A percentile compares a stretch with the other conserved stretches of the same genome.
These are phyloP conservation scores for Lophiotrema nucula DNA, from an alignment of 495 filamentous ascomycete species.

Conservation along the genomic window DNA sequence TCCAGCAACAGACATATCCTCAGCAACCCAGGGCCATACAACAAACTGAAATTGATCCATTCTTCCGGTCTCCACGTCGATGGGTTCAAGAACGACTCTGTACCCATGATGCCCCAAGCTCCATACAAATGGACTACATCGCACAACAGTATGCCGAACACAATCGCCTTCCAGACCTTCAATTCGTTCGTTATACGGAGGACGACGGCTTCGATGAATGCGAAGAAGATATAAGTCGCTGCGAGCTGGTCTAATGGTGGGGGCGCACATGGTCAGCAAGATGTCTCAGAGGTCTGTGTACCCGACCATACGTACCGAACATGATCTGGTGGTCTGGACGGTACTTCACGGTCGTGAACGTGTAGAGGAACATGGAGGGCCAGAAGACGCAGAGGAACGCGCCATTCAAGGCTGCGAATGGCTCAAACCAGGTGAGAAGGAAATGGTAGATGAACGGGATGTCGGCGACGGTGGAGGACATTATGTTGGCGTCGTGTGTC, in stretches of 20 bases:
- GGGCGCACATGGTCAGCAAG: too few relatives aligned
- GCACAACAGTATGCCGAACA: slow-evolving; percentile 37
- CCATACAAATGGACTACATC: slow-evolving; percentile 37
- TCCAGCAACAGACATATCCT: slow-evolving; percentile 32
- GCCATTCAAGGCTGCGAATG: slow-evolving; percentile 36
- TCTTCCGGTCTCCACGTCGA: slow-evolving; percentile 37
- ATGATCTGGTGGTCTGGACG: slow-evolving; percentile 30
- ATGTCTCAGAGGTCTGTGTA: too few relatives aligned
- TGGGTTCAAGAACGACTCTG: slow-evolving; percentile 24
- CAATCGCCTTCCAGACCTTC: slow-evolving; percentile 34
- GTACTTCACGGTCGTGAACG: slow-evolving; percentile 29
- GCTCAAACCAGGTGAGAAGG: slow-evolving; percentile 41
- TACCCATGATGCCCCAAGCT: slow-evolving; percentile 28
- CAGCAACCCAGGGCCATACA: slow-evolving; percentile 34
- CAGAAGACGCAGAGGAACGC: slow-evolving; percentile 30
- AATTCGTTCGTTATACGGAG: slow-evolving; percentile 35
- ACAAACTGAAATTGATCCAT: slow-evolving; percentile 32
- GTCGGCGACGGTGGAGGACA: slow-evolving; percentile 7
- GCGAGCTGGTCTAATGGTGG: slow-evolving; percentile 39
- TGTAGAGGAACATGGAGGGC: slow-evolving; percentile 32
- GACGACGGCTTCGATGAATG: slow-evolving; percentile 36
- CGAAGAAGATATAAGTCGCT: slow-evolving; percentile 36
- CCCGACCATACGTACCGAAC: too few relatives aligned
- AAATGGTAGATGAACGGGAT: slow-evolving; percentile 38
- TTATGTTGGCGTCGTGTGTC: too few relatives aligned